phyloP scores from a whole-genome alignment of 306 rosid species.

The Casuarina equisetifolia region DNA sequence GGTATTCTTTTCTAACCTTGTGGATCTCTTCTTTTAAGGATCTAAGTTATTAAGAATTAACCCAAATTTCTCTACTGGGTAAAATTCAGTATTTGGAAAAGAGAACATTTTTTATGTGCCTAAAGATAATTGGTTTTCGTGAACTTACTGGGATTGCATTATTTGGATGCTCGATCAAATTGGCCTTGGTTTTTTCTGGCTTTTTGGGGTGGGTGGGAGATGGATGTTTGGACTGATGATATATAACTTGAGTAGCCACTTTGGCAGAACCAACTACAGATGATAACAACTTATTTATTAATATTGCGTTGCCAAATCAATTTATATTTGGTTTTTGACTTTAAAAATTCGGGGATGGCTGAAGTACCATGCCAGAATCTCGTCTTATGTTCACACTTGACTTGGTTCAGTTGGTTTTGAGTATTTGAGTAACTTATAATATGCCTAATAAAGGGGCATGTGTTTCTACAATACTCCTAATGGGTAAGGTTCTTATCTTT shows the following conservation, averaged over 20 bases:
- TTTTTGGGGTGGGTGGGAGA: neutral
- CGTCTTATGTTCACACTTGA: neutral
- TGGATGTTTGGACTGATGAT: too few species aligned
- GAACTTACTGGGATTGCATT: neutral
- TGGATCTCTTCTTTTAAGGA: neutral
- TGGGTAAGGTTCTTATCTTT: too few species aligned
- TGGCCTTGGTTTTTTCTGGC: neutral
- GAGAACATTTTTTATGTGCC: neutral
- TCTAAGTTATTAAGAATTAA: neutral
- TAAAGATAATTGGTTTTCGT: neutral
- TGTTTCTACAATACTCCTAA: neutral
- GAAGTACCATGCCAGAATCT: neutral
- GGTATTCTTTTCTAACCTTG: neutral
- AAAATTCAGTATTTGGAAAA: neutral
- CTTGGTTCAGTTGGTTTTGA: neutral
- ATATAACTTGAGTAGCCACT: too few species aligned
- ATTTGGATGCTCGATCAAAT: neutral
- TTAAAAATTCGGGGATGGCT: neutral
- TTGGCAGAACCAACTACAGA: too few species aligned
- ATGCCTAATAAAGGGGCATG: neutral
- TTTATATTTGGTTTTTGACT: neutral
- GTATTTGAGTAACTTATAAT: neutral
- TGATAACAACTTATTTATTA: neutral
- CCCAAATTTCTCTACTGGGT: neutral
- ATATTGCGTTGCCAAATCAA: neutral